Base-by-base conservation (phyloP, 169 alveolate species). In the Plasmodium reichenowi region DNA sequence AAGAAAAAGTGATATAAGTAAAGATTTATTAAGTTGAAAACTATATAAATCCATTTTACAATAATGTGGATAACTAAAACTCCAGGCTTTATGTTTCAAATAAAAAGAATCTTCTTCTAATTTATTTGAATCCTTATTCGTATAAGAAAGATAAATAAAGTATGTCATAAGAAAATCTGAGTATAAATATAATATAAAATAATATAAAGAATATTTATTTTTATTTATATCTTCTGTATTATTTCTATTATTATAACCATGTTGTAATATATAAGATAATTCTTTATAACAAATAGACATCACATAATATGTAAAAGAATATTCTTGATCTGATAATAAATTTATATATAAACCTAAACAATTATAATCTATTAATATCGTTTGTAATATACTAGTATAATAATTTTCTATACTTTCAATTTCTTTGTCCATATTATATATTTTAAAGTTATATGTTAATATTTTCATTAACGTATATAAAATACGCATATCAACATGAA, bases 271-370 rank as follows among this genome's bases (percentile, higher is more conserved):
- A 43, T 20, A 38, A 50, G 87, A 59, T 66, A 86, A 60, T 71
- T 86, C 88, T 29, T 86, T 70, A 22, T 43, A 86, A 63, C 88
- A 86, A 22, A 86, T 10, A n/a, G 92, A 86, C 70, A 71, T 45
- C 15, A 48, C 92, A 73, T 86, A 86, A 60, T 86, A 86, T n/a
- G 92, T 71, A 62, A 72, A 72, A 29, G 88, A 72, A 22, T 72
- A 86, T 54, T 86, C 92, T 52, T 72, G 92, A 43, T 48, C 80
- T 29, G 92, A 45, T 24, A 29, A 75, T 17, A 86, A 71, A 60
- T 60, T 72, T 59, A 66, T 86, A 72, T 60, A 72, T 20, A 86
- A 50, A 56, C 92, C 72, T 86, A 86, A 72, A 62, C 92, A 86
- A 45, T 54, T 86, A 45, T 72, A 70, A 47, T 86, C 87, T 60